phyloP scores from a whole-genome alignment of 495 filamentous ascomycete species.

The Annulohypoxylon nitens region DNA sequence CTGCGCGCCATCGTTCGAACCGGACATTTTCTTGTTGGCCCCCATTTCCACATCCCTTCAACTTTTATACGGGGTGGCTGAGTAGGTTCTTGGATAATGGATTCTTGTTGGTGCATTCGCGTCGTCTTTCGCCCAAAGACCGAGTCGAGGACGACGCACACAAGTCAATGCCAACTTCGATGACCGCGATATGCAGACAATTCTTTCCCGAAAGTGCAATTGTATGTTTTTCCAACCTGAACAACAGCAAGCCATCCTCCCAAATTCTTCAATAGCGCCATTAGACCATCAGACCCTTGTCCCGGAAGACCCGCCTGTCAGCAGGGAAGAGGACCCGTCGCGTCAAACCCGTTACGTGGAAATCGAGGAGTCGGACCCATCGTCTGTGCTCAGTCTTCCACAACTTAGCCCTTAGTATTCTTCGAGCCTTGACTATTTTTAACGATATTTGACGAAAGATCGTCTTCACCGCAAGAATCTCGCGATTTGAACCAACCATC shows the following conservation, averaged over 20 bases:
- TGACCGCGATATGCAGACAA: conserved; percentile 33
- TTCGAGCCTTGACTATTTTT: conserved; percentile 40
- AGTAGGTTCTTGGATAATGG: conserved; percentile 29
- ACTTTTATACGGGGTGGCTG: conserved; percentile 38
- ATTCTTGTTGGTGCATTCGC: conserved; percentile 36
- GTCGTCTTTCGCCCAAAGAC: conserved; percentile 22
- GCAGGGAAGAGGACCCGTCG: conserved; percentile 41
- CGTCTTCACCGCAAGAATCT: conserved; percentile 52
- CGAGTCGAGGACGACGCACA: conserved; percentile 10
- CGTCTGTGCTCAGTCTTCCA: conserved; percentile 45
- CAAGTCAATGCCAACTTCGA: conserved; percentile 30
- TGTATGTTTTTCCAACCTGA: not conserved
- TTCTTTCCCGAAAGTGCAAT: conserved; percentile 36
- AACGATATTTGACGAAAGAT: conserved; percentile 46
- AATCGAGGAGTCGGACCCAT: conserved; percentile 41
- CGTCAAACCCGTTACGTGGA: conserved; percentile 42
- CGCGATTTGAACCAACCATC: conserved; percentile 40
- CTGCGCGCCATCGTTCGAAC: conserved; percentile 40
- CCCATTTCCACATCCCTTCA: conserved; percentile 24
- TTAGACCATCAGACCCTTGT: conserved; percentile 41
- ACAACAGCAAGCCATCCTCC: conserved; percentile 17
- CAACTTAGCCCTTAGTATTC: conserved; percentile 39
- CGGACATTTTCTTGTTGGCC: conserved; percentile 38
- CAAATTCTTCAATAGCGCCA: conserved; percentile 28
- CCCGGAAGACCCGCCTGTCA: conserved; percentile 47